Percentiles rank a stretch among this genome's conserved stretches.
phyloP scores from a whole-genome alignment of 331 rosid genomes.

The Arachis monticola region DNA sequence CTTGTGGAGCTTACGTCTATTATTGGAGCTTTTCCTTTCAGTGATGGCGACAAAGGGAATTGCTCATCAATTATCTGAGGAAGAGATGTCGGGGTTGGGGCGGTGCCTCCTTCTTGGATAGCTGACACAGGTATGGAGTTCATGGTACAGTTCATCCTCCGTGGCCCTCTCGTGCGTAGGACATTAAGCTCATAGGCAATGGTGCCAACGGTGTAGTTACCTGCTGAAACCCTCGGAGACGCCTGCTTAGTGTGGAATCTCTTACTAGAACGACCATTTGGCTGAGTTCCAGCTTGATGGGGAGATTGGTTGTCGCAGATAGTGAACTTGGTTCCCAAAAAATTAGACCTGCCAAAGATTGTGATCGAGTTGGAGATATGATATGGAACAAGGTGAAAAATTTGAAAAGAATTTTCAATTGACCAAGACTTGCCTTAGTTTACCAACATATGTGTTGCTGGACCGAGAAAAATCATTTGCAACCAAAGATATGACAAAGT shows the following conservation, averaged over 20 bases:
- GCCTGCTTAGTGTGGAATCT: slow-evolving; percentile 74
- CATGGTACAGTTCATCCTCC: slow-evolving; percentile 80
- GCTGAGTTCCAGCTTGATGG: slow-evolving; percentile 40
- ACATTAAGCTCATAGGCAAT: slow-evolving; percentile 75
- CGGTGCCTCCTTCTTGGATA: slow-evolving; percentile 73
- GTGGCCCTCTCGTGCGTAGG: slow-evolving; percentile 81
- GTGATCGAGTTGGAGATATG: slow-evolving; percentile 26
- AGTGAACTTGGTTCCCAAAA: slow-evolving; percentile 84
- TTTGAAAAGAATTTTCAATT: neutral
- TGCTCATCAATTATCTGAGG: slow-evolving; percentile 49
- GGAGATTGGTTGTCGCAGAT: slow-evolving; percentile 68
- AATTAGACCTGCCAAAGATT: slow-evolving; percentile 71
- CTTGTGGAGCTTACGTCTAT: slow-evolving; percentile 45
- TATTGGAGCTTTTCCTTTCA: slow-evolving; percentile 51
- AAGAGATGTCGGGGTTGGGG: slow-evolving; percentile 72
- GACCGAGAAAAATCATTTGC: slow-evolving; percentile 78
- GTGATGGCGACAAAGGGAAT: slow-evolving; percentile 40
- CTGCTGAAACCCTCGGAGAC: slow-evolving; percentile 71
- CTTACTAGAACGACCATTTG: slow-evolving; percentile 49
- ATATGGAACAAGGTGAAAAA: slow-evolving; percentile 19
- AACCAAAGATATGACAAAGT: slow-evolving; percentile 69
- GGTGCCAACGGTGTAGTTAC: slow-evolving; percentile 59
- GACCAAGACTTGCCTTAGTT: slow-evolving; percentile 63
- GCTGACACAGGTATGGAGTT: slow-evolving; percentile 73
- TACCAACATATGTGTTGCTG: slow-evolving; percentile 72